Base-by-base conservation (phyloP, 2,329 filamentous ascomycete species). In the Rhynchosporium graminicola region DNA sequence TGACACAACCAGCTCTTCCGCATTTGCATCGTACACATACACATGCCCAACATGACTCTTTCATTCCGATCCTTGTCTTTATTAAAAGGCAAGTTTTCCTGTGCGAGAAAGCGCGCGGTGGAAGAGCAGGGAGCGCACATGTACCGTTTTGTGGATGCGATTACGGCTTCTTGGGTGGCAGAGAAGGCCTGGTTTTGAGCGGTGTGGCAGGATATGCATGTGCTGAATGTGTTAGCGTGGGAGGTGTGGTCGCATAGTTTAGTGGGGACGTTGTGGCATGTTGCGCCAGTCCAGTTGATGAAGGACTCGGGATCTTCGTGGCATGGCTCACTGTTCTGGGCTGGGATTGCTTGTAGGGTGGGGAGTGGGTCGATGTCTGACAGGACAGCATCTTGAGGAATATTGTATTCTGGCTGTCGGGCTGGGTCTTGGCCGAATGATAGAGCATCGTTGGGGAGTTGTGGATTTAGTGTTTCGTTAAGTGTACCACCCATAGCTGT, bases 1-100 rank as follows among this genome's bases (percentile, higher is more conserved):
- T 52, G 26, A 31, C 50, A 52, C 15, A 52, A 28, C 50, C 50
- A 52, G 3, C 20, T 38, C 50, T 52, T 52, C 8, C 50, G 50
- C 50, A 52, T 8, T 31, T 52, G 50, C 13, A 52, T 6, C 4
- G 50, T 36, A 38, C 50, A 52, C 29, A 36, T 7, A 38, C 50
- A 52, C 50, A 52, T 52, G 4, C 26, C 50, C 4, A 52, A 1
- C 29, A n/a, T 33, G 29, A 52, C 40, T n/a, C 4, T 43, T 12
- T 43, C 40, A 43, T 43, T n/a, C 10, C 4, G 40, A 43, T 43
- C 15, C 12, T 12, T 43, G 7, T 43, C 13, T 20, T 28, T 13
- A 13, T 52, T n/a, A 10, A n/a, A 10, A 8, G 50, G 26, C 2
- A 52, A 26, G 50, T 28, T 28, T 26, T 3, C 13, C 7, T 20